Evolutionary conservation across 2,329 filamentous ascomycete genomes (phyloP), one percentile per base, ranked within the genome.

Genomic region (Fusarium sp.): DNA sequence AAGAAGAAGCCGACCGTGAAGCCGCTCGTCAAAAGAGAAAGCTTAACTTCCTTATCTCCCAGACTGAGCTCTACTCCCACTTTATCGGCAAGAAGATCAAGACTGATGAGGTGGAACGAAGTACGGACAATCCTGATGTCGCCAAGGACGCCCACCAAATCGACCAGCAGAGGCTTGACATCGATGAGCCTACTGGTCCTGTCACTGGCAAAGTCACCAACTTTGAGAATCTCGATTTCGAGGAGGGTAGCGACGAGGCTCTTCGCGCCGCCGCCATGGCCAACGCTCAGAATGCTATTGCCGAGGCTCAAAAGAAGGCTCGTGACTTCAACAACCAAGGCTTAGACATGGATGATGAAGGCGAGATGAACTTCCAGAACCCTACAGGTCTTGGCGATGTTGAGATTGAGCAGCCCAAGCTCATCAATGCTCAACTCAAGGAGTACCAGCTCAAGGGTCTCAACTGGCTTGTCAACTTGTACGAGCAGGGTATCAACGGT

Each of bases 1-100:
- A 95, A 81, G 94, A 95, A 63, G 96, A 99, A 83, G 96, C 96
- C 7, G 96, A 98, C 74, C 94, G 97, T 70, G 96, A 99, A 86
- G 94, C 96, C 16, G 97, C 97, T 73, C 89, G 96, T 69, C 96
- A 99, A 83, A 97, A 97, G 88, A 90, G 96, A 75, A 99, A 99
- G 84, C 92, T 99, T 78, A 98, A 99, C 82, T 99, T 99, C 86
- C 87, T 99, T 69, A 99, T 99, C 79, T 97, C 95, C 2, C 96
- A 99, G 82, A 99, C 96, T 1, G 96, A 99, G 79, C 86, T 99
- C 51, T 99, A 99, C 84, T 98, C 95, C 41, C 96, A 99, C 85
- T 99, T 99, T 80, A 97, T 99, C 74, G 95, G 96, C 79, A 97
- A 97, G 83, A 99, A 99, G 85, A 97, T 98, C 81, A 97, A 97